Base-by-base conservation (phyloP, 2,329 filamentous ascomycete genomes). In the Scytalidium lignicola region DNA sequence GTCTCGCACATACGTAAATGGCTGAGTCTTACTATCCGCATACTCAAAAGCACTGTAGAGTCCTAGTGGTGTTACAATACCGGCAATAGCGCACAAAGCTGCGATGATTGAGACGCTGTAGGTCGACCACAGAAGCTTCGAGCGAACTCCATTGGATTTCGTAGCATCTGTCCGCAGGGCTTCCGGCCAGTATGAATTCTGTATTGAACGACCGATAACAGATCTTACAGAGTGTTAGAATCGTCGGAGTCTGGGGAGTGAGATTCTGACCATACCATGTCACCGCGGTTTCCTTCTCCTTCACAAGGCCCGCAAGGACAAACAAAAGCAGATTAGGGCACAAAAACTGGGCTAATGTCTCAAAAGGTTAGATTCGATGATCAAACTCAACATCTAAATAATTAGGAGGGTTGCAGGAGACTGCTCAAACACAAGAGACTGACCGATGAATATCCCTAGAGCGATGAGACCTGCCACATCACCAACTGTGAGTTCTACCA, bases 31-130 rank as follows among this genome's bases (percentile, higher is more conserved):
- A 9, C 55, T 51, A 2, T 59, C 49, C 0, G 47, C 46, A 1
- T 58, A 58, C 1, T 60, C 60, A 28, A 73, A 53, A 3, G 61
- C 56, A n/a, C 75, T 67, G 43, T 70, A 70, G 0, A 76, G 59
- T 2, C 73, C 73, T 3, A 76, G 58, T 0, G 73, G 73, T 0
- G 73, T 75, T 2, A 74, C 59, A 4, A 75, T 62, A n/a, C 70
- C 67, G 2, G 73, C 65, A 13, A 74, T 50, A 0, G 68, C 63
- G 3, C 70, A 59, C 9, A 73, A 46, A 17, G 65, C 22, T 3
- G 66, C 47, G 1, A 65, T 46, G 8, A 68, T 45, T 0, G 67
- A 51, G 15, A 53, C 57, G 41, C 64, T 29, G 50, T 55, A 61
- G 4, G 55, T 60, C 15, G 63, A 46, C 20, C 66, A 17, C 10